A percentile compares a stretch with the other conserved stretches of the same genome.
These are phyloP conservation scores for Pontederia paniculata DNA, from an alignment of 176 grass and related monocot species.

Conservation along the genomic window DNA sequence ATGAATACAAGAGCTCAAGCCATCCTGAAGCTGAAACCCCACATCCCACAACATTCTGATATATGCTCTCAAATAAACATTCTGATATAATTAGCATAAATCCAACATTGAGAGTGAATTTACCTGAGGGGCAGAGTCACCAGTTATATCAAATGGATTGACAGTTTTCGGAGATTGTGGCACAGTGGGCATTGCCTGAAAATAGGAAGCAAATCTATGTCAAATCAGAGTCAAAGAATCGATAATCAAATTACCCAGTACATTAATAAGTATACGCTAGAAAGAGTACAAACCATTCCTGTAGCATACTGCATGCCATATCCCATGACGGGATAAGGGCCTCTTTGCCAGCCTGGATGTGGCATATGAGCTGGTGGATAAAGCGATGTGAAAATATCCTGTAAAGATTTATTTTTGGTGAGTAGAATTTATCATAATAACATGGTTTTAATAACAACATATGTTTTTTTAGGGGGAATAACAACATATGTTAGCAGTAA, in stretches of 20 bases:
- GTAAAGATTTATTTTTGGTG: constrained; percentile 16
- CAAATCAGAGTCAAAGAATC: constrained; percentile 12
- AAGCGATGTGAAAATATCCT: constrained; percentile 84
- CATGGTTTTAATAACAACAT: constrained; percentile 4
- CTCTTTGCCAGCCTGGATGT: constrained; percentile 60
- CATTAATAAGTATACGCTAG: neutral
- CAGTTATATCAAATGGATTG: constrained; percentile 87
- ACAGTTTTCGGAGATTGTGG: constrained; percentile 45
- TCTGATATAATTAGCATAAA: constrained; percentile 35
- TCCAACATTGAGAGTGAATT: neutral
- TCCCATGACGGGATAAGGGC: constrained; percentile 70
- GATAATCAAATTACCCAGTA: too few relatives aligned
- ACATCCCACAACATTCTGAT: neutral
- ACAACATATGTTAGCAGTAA: too few relatives aligned
- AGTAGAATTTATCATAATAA: constrained; percentile 9
- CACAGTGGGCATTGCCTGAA: constrained; percentile 55
- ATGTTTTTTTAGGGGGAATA: too few relatives aligned
- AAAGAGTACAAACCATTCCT: constrained; percentile 42
- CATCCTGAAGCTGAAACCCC: too few relatives aligned
- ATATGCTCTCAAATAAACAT: too few relatives aligned
- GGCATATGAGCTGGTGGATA: constrained; percentile 48
- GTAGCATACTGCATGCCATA: constrained; percentile 65
- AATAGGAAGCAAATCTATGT: constrained; percentile 17
- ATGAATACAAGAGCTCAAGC: constrained; percentile 14
- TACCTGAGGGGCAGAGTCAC: constrained; percentile 35